Base-by-base conservation (phyloP, 2,329 filamentous ascomycete species). In the Neurospora sp. region DNA sequence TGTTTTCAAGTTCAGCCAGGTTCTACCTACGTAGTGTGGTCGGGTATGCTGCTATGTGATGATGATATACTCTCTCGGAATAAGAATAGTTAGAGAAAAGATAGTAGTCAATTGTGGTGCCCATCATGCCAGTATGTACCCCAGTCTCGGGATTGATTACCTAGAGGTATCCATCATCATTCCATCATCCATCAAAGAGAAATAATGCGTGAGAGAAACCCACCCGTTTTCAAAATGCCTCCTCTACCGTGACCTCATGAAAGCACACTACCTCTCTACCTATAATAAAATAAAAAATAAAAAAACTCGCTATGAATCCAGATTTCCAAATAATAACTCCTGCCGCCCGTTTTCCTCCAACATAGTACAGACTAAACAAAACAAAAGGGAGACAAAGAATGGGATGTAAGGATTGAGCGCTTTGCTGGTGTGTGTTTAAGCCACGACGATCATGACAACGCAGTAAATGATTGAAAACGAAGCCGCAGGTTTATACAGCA, bases 401-500 rank as follows among this genome's bases (percentile, higher is more conserved):
- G 11, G 3, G 40, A 23, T 52, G 43, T 23, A 52, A 52, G 1
- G 43, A 52, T 23, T 23, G 43, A 19, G 43, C 43, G 43, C n/a
- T 12, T 11, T 10, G 43, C 43, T 52, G 33, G 6, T 52, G n/a
- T 52, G n/a, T 6, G 19, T 23, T 12, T 52, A 52, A 57, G 46
- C 46, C 23, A 39, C 38, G 38, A 39, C 38, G 10, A 39, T 39
- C 38, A 41, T 41, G 15, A 41, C 17, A 36, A 36, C 15, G 15
- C 5, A 36, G 12, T 17, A 11, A 40, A 40, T 2, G 11, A 41
- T 15, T 8, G 11, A 41, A n/a, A 40, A 38, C 8, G 8, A 38
- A 38, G 37, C 8, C 8, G 37, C 37, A 38, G 37, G 3, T 23
- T 76, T 68, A 79, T 6, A 73, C 76, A 0, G 77, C 77, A 23